These are phyloP conservation scores for Colletotrichum neosansevieriae DNA, from an alignment of 2,329 filamentous ascomycete genomes.

Conservation along the genomic window DNA sequence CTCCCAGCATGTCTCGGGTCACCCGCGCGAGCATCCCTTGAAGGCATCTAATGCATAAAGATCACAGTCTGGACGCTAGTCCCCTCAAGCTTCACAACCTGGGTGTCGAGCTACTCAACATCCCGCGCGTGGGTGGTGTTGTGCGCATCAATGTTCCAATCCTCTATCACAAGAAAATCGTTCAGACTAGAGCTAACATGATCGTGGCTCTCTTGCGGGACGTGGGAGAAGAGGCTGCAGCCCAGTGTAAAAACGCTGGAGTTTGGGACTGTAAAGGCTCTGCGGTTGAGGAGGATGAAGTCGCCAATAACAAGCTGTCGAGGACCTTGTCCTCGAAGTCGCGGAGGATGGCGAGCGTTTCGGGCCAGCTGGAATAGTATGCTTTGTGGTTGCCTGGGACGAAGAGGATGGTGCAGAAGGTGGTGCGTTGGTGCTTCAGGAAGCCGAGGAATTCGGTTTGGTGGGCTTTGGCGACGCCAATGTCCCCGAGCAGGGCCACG, in stretches of 20 bases:
- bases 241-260: slow-evolving; percentile 49
- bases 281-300: slow-evolving; percentile 55
- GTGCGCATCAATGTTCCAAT: too few relatives aligned
- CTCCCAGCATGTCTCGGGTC: slow-evolving; percentile 51
- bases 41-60: slow-evolving; percentile 41
- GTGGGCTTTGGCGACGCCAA: slow-evolving; percentile 58
- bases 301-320: slow-evolving; percentile 46
- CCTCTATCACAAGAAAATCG: too few relatives aligned
- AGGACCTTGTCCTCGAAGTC: slow-evolving; percentile 47
- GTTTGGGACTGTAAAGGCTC: slow-evolving; percentile 43
- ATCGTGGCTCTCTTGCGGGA: too few relatives aligned
- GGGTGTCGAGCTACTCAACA: too few relatives aligned
- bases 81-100: too few relatives aligned
- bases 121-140: too few relatives aligned
- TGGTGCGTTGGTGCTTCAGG: slow-evolving; percentile 58
- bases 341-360: slow-evolving; percentile 46
- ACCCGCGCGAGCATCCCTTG: slow-evolving; percentile 46
- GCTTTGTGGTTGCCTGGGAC: slow-evolving; percentile 70
- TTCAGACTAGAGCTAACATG: too few relatives aligned
- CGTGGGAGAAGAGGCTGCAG: slow-evolving; percentile 60
- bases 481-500: slow-evolving; percentile 68
- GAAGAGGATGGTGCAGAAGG: slow-evolving; percentile 64
- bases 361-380: slow-evolving; percentile 56
- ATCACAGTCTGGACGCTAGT: too few relatives aligned
- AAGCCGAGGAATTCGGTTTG: slow-evolving; percentile 60